phyloP scores from a whole-genome alignment of 163 green algal genomes.

The Scenedesmus sp. region DNA sequence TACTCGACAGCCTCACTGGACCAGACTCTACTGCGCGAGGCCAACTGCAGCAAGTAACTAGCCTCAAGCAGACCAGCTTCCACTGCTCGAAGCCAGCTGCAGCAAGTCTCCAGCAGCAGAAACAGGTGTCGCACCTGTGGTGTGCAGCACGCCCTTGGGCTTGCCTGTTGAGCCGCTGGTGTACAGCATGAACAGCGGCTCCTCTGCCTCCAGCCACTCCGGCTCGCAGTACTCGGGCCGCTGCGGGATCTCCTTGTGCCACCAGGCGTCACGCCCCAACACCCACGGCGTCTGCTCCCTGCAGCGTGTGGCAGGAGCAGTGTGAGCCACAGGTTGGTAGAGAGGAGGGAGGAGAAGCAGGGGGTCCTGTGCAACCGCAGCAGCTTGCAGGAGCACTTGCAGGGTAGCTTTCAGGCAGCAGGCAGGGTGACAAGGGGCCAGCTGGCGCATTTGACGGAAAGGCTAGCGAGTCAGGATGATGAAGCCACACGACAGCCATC shows the following conservation, averaged over 20 bases:
- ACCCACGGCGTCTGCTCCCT: constrained; percentile 57
- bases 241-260: constrained; percentile 76
- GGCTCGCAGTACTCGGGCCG: constrained; percentile 72
- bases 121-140: constrained; percentile 61
- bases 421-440: no score
- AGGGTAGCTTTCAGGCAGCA: no score
- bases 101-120: neutral
- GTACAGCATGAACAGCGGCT: constrained; percentile 95
- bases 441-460: no score
- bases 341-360: neutral
- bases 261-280: constrained; percentile 87
- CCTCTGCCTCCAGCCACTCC: constrained; percentile 91
- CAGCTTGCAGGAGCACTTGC: no score
- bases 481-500: no score
- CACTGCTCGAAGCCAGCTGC: neutral
- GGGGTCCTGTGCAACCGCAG: no score
- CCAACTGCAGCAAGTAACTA: no score
- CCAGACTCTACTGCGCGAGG: no score
- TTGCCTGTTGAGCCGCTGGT: constrained; percentile 89
- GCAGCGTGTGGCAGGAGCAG: constrained; percentile 4
- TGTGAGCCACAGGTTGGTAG: neutral
- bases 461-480: no score
- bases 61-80: neutral
- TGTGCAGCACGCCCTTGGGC: constrained; percentile 98
- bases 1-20: no score